These are phyloP conservation scores for Suillus alpinus DNA, from an alignment of 768 basidiomycete genomes.

Conservation along the genomic window DNA sequence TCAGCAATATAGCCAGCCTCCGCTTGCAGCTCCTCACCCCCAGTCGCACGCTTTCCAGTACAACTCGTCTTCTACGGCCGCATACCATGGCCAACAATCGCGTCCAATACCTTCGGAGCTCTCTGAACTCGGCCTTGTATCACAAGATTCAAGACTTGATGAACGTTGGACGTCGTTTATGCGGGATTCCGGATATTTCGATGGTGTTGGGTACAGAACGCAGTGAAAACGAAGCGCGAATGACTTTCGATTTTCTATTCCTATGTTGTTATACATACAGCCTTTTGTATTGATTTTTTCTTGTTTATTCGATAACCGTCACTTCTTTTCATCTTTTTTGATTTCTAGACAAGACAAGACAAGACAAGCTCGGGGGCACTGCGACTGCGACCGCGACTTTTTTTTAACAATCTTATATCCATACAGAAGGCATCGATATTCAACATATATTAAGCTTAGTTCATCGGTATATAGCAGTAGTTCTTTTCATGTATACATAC, in stretches of 20 bases:
- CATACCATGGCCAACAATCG: slow-evolving; percentile 8
- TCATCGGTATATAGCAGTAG: neutral
- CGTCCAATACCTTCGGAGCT: slow-evolving; percentile 42
- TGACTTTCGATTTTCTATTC: neutral
- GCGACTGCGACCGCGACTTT: neutral
- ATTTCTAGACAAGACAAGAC: neutral
- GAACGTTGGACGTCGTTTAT: slow-evolving; percentile 63
- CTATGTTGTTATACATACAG: neutral
- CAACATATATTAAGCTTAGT: neutral
- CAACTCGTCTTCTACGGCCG: slow-evolving; percentile 9
- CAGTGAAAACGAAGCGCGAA: slow-evolving; percentile 10
- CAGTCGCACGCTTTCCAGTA: slow-evolving; percentile 19
- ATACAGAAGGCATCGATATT: neutral
- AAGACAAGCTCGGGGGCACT: too few species aligned
- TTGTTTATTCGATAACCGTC: neutral
- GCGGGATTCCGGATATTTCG: slow-evolving; percentile 51
- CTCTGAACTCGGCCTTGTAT: slow-evolving; percentile 58
- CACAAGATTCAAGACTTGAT: slow-evolving; percentile 52
- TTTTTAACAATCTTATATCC: neutral
- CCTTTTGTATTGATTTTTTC: neutral
- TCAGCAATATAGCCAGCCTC: slow-evolving; percentile 11
- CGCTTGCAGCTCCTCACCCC: slow-evolving; percentile 5
- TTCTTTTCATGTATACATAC: neutral
- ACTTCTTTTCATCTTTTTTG: neutral
- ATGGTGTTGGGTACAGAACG: slow-evolving; percentile 29